phyloP scores from a whole-genome alignment of 2,329 filamentous ascomycete genomes.

The Sporothrix brasiliensis region DNA sequence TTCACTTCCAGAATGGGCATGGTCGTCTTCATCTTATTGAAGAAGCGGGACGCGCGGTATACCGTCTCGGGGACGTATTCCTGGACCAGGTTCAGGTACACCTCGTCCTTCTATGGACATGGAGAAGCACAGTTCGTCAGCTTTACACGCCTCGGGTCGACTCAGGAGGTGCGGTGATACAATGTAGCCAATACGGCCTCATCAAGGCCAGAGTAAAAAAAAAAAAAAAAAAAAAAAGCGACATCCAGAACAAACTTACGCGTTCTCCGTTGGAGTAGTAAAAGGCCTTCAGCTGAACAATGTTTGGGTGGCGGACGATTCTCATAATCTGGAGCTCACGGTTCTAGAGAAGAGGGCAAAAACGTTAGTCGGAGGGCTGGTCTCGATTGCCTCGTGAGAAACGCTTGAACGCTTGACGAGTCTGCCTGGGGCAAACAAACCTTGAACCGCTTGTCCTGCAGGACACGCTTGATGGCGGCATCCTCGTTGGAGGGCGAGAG shows the following conservation, averaged over 20 bases:
- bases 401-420: not conserved
- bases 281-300: slow-evolving; percentile 98
- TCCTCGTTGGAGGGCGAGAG: slow-evolving; percentile 97
- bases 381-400: not conserved
- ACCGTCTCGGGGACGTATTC: slow-evolving; percentile 98
- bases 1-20: slow-evolving; percentile 99
- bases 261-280: slow-evolving; percentile 99
- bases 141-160: not conserved
- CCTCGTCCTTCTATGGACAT: slow-evolving; percentile 80
- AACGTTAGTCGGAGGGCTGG: not conserved
- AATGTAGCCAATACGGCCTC: not conserved
- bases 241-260: slow-evolving; percentile 56
- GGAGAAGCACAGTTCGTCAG: slow-evolving; percentile 30
- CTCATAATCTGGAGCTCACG: slow-evolving; percentile 99
- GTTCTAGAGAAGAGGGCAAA: slow-evolving; percentile 62
- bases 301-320: slow-evolving; percentile 97
- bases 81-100: slow-evolving; percentile 96
- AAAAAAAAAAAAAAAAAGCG: not conserved
- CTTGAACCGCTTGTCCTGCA: slow-evolving; percentile 99
- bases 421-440: slow-evolving; percentile 50
- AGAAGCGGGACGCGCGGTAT: slow-evolving; percentile 95
- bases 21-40: slow-evolving; percentile 99
- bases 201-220: not conserved
- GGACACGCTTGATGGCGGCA: slow-evolving; percentile 96
- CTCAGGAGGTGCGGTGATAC: not conserved